Conservation (phyloP, 2,329 filamentous ascomycete genomes). For the Diaporthe humulicola region DNA sequence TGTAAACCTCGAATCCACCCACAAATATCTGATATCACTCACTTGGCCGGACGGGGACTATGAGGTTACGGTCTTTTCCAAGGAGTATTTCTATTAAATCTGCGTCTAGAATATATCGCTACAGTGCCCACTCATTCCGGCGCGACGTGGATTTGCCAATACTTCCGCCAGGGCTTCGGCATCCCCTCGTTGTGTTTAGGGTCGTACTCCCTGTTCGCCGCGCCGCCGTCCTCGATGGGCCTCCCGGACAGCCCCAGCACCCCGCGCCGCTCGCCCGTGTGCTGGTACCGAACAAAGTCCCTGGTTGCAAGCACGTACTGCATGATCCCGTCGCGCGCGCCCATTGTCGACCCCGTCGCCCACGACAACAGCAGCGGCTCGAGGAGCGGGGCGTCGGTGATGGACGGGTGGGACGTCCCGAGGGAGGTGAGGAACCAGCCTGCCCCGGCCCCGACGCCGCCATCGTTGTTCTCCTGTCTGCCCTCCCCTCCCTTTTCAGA, state of each 20-base stretch:
- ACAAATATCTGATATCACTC: neutral
- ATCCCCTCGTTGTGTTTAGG: conserved; percentile 27
- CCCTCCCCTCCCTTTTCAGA: neutral
- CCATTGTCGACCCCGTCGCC: conserved; percentile 72
- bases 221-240: conserved; percentile 1
- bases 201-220: conserved; percentile 36
- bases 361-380: conserved; percentile 72
- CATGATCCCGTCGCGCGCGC: conserved; percentile 66
- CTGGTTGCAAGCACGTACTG: conserved; percentile 72
- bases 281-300: conserved; percentile 58
- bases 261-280: conserved; percentile 24
- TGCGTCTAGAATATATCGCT: neutral
- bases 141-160: conserved; percentile 39
- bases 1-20: neutral
- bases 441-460: conserved; percentile 39
- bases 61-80: neutral
- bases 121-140: conserved; percentile 2
- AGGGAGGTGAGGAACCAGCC: conserved; percentile 69
- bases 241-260: conserved; percentile 29
- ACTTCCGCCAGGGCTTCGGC: conserved; percentile 34
- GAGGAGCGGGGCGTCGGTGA: conserved; percentile 76
- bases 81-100: neutral
- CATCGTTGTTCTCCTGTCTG: neutral
- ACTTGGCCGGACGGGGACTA: neutral
- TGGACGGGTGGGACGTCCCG: conserved; percentile 71